These are phyloP conservation scores for Penicillium sp. DNA, from an alignment of 2,329 filamentous ascomycete genomes.

Conservation along the genomic window DNA sequence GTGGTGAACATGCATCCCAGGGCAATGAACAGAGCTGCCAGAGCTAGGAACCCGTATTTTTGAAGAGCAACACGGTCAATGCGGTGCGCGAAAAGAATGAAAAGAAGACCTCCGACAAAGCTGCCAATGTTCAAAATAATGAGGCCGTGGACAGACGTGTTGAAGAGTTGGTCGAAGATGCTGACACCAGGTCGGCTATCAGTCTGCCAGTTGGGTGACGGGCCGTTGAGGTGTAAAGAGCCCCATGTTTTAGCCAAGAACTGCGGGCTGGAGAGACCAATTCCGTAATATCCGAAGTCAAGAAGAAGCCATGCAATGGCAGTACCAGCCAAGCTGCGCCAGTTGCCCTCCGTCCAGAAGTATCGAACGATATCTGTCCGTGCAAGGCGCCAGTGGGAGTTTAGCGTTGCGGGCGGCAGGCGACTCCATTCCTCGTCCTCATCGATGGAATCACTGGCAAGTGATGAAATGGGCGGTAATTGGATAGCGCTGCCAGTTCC, in stretches of 20 bases:
- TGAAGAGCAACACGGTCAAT: slow-evolving; percentile 48
- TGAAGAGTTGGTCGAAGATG: slow-evolving; percentile 43
- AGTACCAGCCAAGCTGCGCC: slow-evolving; percentile 48
- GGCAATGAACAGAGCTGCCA: slow-evolving; percentile 47
- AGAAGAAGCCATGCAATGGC: slow-evolving; percentile 57
- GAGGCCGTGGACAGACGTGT: slow-evolving; percentile 42
- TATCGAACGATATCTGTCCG: slow-evolving; percentile 43
- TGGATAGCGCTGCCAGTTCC: slow-evolving; percentile 22
- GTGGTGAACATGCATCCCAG: slow-evolving; percentile 47
- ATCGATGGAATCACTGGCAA: slow-evolving; percentile 29
- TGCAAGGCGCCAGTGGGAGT: slow-evolving; percentile 46
- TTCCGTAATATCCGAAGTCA: slow-evolving; percentile 61
- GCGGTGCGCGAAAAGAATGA: slow-evolving; percentile 44
- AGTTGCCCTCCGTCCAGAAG: slow-evolving; percentile 48
- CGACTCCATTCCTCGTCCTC: slow-evolving; percentile 25
- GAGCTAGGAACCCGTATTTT: slow-evolving; percentile 47
- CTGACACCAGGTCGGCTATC: slow-evolving; percentile 44
- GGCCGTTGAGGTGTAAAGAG: slow-evolving; percentile 29
- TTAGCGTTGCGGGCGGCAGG: slow-evolving; percentile 41
- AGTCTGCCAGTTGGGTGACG: slow-evolving; percentile 41
- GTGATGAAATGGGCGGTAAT: slow-evolving; percentile 30
- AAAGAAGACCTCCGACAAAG: slow-evolving; percentile 44
- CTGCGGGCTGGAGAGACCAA: slow-evolving; percentile 51
- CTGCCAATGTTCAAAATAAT: slow-evolving; percentile 47
- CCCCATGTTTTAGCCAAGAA: slow-evolving; percentile 47